A percentile compares a stretch with the other conserved stretches of the same genome.
phyloP scores from a whole-genome alignment of 1,284 basidiomycete genomes.

The Moesziomyces antarcticus region DNA sequence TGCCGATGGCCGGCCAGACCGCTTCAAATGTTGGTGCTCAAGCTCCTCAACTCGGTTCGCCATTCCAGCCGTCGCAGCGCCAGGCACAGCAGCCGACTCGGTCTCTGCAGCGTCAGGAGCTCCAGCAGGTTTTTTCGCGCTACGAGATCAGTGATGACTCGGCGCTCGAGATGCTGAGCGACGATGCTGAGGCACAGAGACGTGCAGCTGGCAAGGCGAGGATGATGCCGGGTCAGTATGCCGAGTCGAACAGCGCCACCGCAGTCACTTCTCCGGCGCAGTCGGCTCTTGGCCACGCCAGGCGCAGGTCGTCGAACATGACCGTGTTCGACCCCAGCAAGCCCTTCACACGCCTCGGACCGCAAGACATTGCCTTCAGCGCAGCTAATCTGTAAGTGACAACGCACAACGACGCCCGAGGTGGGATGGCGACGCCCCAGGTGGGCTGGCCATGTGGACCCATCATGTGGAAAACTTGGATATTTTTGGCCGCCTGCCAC shows the following conservation, averaged over 20 bases:
- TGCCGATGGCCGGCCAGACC: too few relatives aligned
- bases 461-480: constrained; percentile 4
- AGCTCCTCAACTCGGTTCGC: constrained; percentile 12
- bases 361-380: constrained; percentile 39
- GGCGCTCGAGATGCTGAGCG: constrained; percentile 35
- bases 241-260: background rate
- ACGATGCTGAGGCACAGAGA: constrained; percentile 15
- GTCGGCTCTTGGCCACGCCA: constrained; percentile 2
- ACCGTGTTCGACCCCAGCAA: constrained; percentile 15
- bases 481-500: background rate
- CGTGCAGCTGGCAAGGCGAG: constrained; percentile 31
- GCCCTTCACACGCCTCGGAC: constrained; percentile 38
- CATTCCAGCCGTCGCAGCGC: constrained; percentile 9
- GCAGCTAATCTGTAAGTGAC: constrained; percentile 32
- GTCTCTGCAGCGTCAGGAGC: background rate
- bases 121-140: constrained; percentile 1
- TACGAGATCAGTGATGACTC: constrained; percentile 19
- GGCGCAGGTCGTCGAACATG: constrained; percentile 2
- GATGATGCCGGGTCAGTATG: constrained; percentile 10
- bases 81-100: constrained; percentile 2
- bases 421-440: too few relatives aligned
- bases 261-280: constrained; percentile 6
- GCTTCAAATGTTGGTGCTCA: background rate
- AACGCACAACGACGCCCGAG: background rate
- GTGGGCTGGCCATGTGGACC: background rate